phyloP scores from a whole-genome alignment of 495 filamentous ascomycete genomes.

The Endocarpon pusillum region DNA sequence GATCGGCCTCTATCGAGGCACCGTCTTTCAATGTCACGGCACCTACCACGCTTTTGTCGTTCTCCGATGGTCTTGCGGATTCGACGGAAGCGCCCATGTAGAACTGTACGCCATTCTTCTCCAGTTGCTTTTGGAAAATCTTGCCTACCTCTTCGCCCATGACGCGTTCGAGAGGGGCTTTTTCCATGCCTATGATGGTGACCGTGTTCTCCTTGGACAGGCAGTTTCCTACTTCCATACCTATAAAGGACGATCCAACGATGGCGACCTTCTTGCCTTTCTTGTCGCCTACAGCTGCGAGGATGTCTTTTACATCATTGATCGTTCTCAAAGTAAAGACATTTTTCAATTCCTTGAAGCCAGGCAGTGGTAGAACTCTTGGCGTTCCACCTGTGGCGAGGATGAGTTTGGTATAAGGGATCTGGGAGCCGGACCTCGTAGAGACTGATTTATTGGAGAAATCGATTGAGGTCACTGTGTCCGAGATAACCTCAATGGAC shows the following conservation, averaged over 20 bases:
- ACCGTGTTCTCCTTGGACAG: conserved; percentile 61
- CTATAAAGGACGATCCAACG: conserved; percentile 83
- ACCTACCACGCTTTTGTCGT: conserved; percentile 52
- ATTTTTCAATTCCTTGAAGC: conserved; percentile 73
- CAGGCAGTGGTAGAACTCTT: conserved; percentile 57
- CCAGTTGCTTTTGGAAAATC: conserved; percentile 57
- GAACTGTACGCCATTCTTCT: conserved; percentile 79
- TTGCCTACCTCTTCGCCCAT: conserved; percentile 70
- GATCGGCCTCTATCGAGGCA: conserved; percentile 64
- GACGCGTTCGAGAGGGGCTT: conserved; percentile 67
- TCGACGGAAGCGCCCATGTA: conserved; percentile 63
- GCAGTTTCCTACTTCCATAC: conserved; percentile 84
- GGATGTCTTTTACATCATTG: conserved; percentile 57
- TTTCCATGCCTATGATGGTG: conserved; percentile 88
- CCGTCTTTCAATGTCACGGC: conserved; percentile 76
- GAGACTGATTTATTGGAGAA: conserved; percentile 53
- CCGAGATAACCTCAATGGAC: conserved; percentile 52
- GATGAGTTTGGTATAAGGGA: conserved; percentile 72
- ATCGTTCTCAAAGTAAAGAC: conserved; percentile 70
- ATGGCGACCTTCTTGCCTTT: conserved; percentile 85
- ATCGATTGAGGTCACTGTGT: conserved; percentile 61
- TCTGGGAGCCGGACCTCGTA: conserved; percentile 51
- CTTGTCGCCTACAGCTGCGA: conserved; percentile 52
- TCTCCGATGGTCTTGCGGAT: conserved; percentile 52
- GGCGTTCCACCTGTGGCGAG: conserved; percentile 76